Evolutionary conservation across 768 basidiomycete genomes (phyloP), one percentile per base, ranked within the genome.

Genomic region (Boletus edulis): DNA sequence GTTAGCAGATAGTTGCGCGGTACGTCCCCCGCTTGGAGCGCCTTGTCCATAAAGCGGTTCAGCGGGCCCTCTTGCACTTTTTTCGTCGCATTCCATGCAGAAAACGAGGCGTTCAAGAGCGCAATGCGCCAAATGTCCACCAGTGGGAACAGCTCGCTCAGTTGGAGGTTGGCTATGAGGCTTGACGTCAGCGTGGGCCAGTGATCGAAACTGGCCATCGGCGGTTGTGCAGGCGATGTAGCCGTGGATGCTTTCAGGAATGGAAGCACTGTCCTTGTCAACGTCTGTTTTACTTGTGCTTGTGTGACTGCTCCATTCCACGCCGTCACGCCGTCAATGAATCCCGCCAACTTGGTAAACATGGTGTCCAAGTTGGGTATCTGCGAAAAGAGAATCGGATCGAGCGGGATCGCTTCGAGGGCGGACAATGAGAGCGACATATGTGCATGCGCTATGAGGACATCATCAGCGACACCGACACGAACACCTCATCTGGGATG

Each of bases 121-220:
- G 86, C 87, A 11, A 94, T 76, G 1, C 92, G 78, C 87, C 91
- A 90, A 59, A 94, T 76, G 64, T 96, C 94, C 12, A 85, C 79
- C 5, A 94, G 66, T 0, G 94, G 93, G 74, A 95, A 96, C 31
- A 92, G 75, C 38, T 81, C 74, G 10, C 78, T 75, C 0, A 76
- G 51, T 0, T 81, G 76, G 2, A 94, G 79, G 4, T 72, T 73
- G 11, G 67, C 54, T 0, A 67, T 65, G 2, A 92, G 69, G 1
- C 69, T 62, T 6, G 59, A 63, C 4, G 83, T 84, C 4, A 75
- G 73, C 13, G 75, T 71, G 1, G 77, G 67, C 83, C 83, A 89
- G 3, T 71, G 62, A 10, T 67, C 66, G n/a, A 84, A 72, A 5
- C 78, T 61, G 1, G 77, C 59, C 17, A 14, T 75, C 67, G 2